These are phyloP conservation scores for Fusarium sterilihyphosum DNA, from an alignment of 2,329 filamentous ascomycete species.

Conservation along the genomic window DNA sequence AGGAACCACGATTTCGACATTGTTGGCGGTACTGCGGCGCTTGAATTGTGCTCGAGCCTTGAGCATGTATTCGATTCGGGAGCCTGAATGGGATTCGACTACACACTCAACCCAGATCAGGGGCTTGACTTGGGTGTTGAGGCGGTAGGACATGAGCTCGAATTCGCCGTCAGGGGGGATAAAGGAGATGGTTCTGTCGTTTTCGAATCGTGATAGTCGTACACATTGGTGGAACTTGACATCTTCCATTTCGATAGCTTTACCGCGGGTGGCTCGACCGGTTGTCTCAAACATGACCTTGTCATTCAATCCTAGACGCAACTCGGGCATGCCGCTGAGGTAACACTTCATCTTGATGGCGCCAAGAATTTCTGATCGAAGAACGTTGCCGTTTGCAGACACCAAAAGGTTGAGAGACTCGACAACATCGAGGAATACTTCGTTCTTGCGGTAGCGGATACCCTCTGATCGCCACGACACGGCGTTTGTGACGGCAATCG, in stretches of 20 bases:
- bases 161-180: constrained; percentile 99
- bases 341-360: constrained; percentile 99
- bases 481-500: constrained; percentile 97
- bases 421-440: constrained; percentile 97
- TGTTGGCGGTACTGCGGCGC: constrained; percentile 95
- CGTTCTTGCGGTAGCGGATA: constrained; percentile 98
- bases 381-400: constrained; percentile 91
- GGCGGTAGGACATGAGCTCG: constrained; percentile 97
- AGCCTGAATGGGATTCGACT: constrained; percentile 94
- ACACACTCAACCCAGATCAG: constrained; percentile 99
- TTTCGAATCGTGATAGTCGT: constrained; percentile 93
- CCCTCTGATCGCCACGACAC: constrained; percentile 98
- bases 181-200: constrained; percentile 98
- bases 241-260: constrained; percentile 99
- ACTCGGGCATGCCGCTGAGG: constrained; percentile 95
- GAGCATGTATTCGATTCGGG: constrained; percentile 97
- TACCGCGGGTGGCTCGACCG: constrained; percentile 90
- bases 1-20: constrained; percentile 96
- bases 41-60: constrained; percentile 99
- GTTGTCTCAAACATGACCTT: constrained; percentile 99
- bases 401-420: constrained; percentile 97
- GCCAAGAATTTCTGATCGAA: constrained; percentile 95
- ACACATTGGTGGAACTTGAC: constrained; percentile 99
- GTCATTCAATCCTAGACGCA: constrained; percentile 94
- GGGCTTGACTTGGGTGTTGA: constrained; percentile 98